Conservation (phyloP, 139 green algal species). For the Micractinium sp. region DNA sequence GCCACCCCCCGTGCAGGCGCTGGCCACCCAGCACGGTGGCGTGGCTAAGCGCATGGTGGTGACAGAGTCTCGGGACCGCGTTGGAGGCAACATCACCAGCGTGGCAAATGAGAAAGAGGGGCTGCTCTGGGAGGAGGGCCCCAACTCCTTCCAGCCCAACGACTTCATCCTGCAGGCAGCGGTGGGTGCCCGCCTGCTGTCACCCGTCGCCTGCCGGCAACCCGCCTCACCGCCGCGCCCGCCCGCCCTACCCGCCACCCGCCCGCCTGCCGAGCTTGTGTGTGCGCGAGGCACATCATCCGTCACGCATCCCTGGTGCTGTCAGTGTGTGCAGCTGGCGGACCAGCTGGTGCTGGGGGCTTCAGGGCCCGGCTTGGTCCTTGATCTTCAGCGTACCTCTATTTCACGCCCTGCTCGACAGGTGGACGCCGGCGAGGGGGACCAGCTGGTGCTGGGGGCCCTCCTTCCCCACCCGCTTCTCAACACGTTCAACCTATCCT, state of each 20-base stretch:
- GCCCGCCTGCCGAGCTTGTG: too few relatives aligned
- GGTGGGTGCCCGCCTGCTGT: slow-evolving; percentile 71
- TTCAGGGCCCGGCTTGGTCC: too few relatives aligned
- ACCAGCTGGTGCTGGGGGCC: too few relatives aligned
- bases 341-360: slow-evolving; percentile 90
- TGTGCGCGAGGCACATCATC: too few relatives aligned
- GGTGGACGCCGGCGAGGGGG: too few relatives aligned
- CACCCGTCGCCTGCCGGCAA: slow-evolving; percentile 5
- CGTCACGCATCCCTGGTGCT: too few relatives aligned
- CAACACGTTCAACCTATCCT: neutral
- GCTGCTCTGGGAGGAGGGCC: slow-evolving; percentile 99
- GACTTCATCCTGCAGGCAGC: slow-evolving; percentile 93
- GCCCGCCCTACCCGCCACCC: too few relatives aligned
- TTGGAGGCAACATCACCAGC: slow-evolving; percentile 98
- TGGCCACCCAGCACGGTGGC: slow-evolving; percentile 67
- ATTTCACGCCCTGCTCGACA: too few relatives aligned
- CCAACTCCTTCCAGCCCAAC: slow-evolving; percentile 98
- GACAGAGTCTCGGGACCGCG: slow-evolving; percentile 92
- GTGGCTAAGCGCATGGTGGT: slow-evolving; percentile 79
- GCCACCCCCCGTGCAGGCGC: slow-evolving; percentile 55
- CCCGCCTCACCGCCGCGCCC: too few relatives aligned
- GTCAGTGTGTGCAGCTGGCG: too few relatives aligned
- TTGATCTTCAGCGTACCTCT: too few relatives aligned
- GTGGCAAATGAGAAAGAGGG: slow-evolving; percentile 66
- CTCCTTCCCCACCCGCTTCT: neutral